Evolutionary conservation across 148 eudicot genomes (phyloP), one percentile per base, ranked within the genome.

Genomic region (Fallopia convolvulus): DNA sequence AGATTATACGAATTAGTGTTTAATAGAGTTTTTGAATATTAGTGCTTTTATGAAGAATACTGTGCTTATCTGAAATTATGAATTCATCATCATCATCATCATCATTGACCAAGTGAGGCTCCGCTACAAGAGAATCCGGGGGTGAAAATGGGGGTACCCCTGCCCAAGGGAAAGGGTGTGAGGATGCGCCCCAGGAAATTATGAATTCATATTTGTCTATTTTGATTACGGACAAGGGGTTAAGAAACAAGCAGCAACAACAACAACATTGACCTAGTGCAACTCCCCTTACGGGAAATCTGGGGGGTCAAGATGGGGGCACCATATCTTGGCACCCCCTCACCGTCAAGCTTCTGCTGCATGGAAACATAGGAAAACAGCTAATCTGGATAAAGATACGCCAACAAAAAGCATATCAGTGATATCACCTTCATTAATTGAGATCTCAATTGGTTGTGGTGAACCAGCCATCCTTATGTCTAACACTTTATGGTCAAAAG

Each of bases 401-500:
- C 18, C 42, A 65, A 36, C 11, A 77, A 63, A 77, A 46, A 74
- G 55, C 77, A 49, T 80, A 33, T 7, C 10, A 44, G 47, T 8
- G 8, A 44, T 6, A 44, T 36, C 3, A 96, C 99, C 99, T 90
- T 93, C 97, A 80, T 81, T 78, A 75, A 87, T 74, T 12, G 86
- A 83, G 32, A 96, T 85, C 81, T 84, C 80, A 74, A 93, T 68
- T 74, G 84, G 77, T 84, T 81, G 36, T 75, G 89, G 85, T 60
- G 91, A 82, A 71, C 85, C 84, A 58, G 79, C 76, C 79, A 87
- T 79, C 60, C 97, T 82, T 68, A 91, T 68, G 83, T 96, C 98
- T 76, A 93, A 60, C 32, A 96, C 53, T 80, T 88, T 93, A 84
- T 96, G 81, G 83, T 93, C 98, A 78, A 86, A 96, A 42, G 99